These are phyloP conservation scores for Aspergillus biplanus DNA, from an alignment of 495 filamentous ascomycete species.

Conservation along the genomic window DNA sequence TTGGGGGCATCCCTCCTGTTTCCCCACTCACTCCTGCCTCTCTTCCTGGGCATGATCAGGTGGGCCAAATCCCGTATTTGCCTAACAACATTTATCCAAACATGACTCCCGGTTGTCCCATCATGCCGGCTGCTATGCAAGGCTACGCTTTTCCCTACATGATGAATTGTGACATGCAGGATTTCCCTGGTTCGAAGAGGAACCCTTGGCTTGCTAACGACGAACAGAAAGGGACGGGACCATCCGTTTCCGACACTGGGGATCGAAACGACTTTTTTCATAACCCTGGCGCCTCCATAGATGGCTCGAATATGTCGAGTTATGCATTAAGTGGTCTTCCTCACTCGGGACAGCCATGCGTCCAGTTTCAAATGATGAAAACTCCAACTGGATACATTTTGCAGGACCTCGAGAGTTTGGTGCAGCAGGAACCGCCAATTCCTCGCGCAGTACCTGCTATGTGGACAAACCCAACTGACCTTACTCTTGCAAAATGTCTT, in stretches of 20 bases:
- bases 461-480: constrained; percentile 71
- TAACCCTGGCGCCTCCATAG: constrained; percentile 21
- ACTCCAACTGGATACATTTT: constrained; percentile 58
- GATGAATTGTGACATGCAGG: constrained; percentile 30
- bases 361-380: constrained; percentile 49
- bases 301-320: constrained; percentile 27
- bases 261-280: constrained; percentile 33
- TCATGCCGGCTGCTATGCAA: constrained; percentile 24
- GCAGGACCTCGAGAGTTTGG: constrained; percentile 69
- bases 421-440: constrained; percentile 76
- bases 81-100: constrained; percentile 29
- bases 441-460: constrained; percentile 88
- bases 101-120: constrained; percentile 13
- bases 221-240: constrained; percentile 28
- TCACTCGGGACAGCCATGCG: constrained; percentile 29
- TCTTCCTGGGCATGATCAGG: constrained; percentile 33
- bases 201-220: constrained; percentile 25
- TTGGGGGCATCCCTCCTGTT: constrained; percentile 31
- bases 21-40: constrained; percentile 29
- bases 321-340: constrained; percentile 32
- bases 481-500: constrained; percentile 85
- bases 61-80: constrained; percentile 37
- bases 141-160: constrained; percentile 38
- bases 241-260: constrained; percentile 23
- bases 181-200: constrained; percentile 11